A percentile compares a stretch with the other conserved stretches of the same genome.
Conservation (phyloP, 2,329 filamentous ascomycete species). For the Aspergillus fijiensis region DNA sequence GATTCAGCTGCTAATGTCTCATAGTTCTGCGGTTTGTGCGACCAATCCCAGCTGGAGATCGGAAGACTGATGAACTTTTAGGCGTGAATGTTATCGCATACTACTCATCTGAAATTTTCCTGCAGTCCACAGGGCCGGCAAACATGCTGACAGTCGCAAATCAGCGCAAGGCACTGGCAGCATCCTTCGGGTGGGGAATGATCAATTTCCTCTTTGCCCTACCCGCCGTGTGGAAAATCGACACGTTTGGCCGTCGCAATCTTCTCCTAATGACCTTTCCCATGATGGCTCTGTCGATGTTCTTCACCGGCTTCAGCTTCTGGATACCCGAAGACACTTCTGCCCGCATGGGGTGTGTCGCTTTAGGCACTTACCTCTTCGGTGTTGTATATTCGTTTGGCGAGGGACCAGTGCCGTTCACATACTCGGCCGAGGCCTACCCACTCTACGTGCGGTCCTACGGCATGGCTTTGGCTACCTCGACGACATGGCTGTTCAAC, state of each 20-base stretch:
- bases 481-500: constrained; percentile 61
- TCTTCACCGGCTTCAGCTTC: constrained; percentile 56
- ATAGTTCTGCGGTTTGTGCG: constrained; percentile 42
- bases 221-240: constrained; percentile 65
- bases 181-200: constrained; percentile 61
- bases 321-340: constrained; percentile 45
- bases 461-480: constrained; percentile 64
- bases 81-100: constrained; percentile 57
- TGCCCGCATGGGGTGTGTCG: constrained; percentile 44
- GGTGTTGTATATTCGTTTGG: constrained; percentile 54
- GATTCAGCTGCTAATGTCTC: neutral
- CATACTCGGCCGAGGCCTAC: constrained; percentile 67
- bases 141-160: constrained; percentile 39
- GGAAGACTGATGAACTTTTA: neutral
- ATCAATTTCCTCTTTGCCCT: constrained; percentile 66
- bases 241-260: constrained; percentile 65
- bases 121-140: constrained; percentile 40
- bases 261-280: constrained; percentile 65
- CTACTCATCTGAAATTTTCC: constrained; percentile 62
- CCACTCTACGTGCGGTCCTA: constrained; percentile 62
- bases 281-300: constrained; percentile 56
- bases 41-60: neutral
- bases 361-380: constrained; percentile 47
- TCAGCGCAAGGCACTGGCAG: constrained; percentile 52
- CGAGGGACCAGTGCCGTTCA: constrained; percentile 65